Percentiles rank a stretch among this genome's conserved stretches.
These are phyloP conservation scores for Geranium rotundifolium DNA, from an alignment of 345 rosid species.

Conservation along the genomic window DNA sequence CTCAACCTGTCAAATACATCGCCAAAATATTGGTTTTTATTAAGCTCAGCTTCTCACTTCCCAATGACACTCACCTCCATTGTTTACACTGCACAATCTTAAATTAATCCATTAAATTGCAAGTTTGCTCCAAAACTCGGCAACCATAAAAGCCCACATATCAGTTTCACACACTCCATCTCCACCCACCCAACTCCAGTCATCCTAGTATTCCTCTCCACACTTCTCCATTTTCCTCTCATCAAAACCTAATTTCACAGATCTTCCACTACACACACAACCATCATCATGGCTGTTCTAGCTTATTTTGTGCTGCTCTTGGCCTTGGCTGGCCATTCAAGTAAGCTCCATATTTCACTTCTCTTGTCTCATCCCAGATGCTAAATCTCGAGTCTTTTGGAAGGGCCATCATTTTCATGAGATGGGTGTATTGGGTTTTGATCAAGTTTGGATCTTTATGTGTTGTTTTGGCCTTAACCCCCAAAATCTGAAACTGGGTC, in stretches of 20 bases:
- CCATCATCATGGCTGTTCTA: conserved; percentile 39
- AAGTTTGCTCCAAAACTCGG: background rate
- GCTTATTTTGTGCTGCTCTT: conserved; percentile 35
- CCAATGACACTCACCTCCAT: background rate
- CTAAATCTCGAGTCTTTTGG: background rate
- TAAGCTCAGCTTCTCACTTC: background rate
- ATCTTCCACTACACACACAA: background rate
- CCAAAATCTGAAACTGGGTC: background rate
- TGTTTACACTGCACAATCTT: background rate
- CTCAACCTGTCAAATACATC: background rate
- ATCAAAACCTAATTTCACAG: conserved; percentile 1
- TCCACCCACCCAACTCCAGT: background rate
- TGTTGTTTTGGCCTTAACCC: background rate
- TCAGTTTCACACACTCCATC: background rate
- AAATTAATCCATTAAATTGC: background rate
- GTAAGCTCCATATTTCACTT: conserved; percentile 28
- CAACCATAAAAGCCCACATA: background rate
- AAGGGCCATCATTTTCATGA: background rate
- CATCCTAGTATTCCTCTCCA: too few relatives aligned
- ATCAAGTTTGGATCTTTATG: background rate
- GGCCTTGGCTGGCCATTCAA: conserved; percentile 48
- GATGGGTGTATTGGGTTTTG: background rate
- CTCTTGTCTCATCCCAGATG: background rate
- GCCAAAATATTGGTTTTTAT: background rate
- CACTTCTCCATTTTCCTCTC: background rate